A percentile compares a stretch with the other conserved stretches of the same genome.
These are phyloP conservation scores for Microdochium bolleyi DNA, from an alignment of 2,329 filamentous ascomycete species.

Conservation along the genomic window DNA sequence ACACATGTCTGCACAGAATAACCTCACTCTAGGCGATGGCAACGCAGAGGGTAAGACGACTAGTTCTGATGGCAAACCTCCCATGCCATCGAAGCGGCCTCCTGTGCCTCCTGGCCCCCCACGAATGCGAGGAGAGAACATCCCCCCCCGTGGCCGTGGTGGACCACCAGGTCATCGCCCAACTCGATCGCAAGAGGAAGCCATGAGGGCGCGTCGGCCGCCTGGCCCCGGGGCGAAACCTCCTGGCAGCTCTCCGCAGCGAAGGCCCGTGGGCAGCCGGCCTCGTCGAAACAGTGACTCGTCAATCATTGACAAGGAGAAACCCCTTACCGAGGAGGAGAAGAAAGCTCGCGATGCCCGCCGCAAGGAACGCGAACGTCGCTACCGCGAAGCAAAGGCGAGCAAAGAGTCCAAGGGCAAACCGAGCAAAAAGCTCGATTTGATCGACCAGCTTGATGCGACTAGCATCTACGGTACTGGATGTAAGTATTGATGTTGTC, in stretches of 20 bases:
- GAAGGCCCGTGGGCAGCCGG: constrained; percentile 33
- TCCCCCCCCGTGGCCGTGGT: constrained; percentile 36
- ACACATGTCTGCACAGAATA: constrained; percentile 39
- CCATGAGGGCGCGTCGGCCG: constrained; percentile 39
- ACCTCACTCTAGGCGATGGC: constrained; percentile 56
- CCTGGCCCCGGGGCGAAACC: constrained; percentile 26
- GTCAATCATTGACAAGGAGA: constrained; percentile 56
- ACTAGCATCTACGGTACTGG: constrained; percentile 93
- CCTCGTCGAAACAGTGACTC: constrained; percentile 74
- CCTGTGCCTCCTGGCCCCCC: constrained; percentile 21
- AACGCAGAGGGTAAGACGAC: constrained; percentile 22
- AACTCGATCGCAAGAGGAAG: constrained; percentile 59
- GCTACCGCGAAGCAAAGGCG: constrained; percentile 41
- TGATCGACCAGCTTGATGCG: constrained; percentile 95
- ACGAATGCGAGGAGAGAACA: constrained; percentile 36
- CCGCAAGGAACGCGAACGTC: constrained; percentile 44
- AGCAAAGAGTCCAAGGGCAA: constrained; percentile 31
- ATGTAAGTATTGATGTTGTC: constrained; percentile 46
- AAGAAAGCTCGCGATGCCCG: constrained; percentile 38
- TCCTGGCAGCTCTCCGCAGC: constrained; percentile 26
- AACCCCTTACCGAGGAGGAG: constrained; percentile 51
- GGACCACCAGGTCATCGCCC: constrained; percentile 48
- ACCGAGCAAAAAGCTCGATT: constrained; percentile 53
- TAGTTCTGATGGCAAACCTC: constrained; percentile 4
- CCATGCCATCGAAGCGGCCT: constrained; percentile 27